A percentile compares a stretch with the other conserved stretches of the same genome.
Conservation (phyloP, 345 rosid species). For the Viola odorata region DNA sequence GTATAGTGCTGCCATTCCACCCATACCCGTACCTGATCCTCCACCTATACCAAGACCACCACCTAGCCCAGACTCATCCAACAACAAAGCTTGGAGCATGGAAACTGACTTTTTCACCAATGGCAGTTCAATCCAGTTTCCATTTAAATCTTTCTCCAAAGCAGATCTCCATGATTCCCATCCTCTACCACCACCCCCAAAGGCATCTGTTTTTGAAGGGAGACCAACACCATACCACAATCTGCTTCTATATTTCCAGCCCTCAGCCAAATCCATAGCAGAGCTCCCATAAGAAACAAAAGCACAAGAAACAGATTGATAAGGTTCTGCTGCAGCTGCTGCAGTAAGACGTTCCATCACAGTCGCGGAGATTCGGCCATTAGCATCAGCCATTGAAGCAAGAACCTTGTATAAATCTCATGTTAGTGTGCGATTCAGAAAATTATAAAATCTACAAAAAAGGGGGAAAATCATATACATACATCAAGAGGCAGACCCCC, state of each 20-base stretch:
- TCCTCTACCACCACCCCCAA: constrained; percentile 97
- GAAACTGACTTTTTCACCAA: constrained; percentile 87
- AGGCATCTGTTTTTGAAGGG: constrained; percentile 53
- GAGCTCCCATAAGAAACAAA: constrained; percentile 98
- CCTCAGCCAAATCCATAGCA: constrained; percentile 85
- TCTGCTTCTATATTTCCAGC: constrained; percentile 97
- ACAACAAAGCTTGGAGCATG: constrained; percentile 93
- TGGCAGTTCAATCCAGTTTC: constrained; percentile 95
- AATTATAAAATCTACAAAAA: not conserved
- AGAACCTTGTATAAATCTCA: constrained; percentile 53
- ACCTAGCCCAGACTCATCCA: constrained; percentile 97
- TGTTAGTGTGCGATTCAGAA: constrained; percentile 14
- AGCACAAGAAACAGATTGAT: constrained; percentile 93
- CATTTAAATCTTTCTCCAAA: constrained; percentile 85
- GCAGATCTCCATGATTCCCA: constrained; percentile 80
- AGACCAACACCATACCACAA: constrained; percentile 94
- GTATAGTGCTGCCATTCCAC: constrained; percentile 96
- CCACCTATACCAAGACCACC: constrained; percentile 99
- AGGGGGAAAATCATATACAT: constrained; percentile 27
- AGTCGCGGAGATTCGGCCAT: constrained; percentile 82
- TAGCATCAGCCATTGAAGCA: constrained; percentile 98
- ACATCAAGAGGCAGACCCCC: constrained; percentile 82
- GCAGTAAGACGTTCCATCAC: constrained; percentile 96
- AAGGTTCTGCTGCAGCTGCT: constrained; percentile 97
- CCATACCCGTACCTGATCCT: constrained; percentile 99